phyloP scores from a whole-genome alignment of 768 basidiomycete genomes.

The Glaciozyma martinii region DNA sequence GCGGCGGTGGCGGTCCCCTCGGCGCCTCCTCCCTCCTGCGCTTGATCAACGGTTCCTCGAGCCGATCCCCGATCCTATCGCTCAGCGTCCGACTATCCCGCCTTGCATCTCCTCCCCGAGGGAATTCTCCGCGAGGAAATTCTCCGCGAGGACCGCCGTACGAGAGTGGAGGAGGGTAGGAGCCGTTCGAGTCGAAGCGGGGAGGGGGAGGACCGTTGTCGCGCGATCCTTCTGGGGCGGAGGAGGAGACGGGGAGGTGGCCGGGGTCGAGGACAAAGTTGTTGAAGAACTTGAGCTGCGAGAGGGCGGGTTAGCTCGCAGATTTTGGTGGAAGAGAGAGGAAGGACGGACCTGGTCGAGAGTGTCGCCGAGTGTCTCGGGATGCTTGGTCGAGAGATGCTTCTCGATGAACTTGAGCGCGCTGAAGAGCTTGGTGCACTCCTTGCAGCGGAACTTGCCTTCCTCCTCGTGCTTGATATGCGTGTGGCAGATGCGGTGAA shows the following conservation, averaged over 20 bases:
- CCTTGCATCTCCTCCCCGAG: not conserved
- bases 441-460: constrained; percentile 89
- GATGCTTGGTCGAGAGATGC: constrained; percentile 93
- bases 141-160: not conserved
- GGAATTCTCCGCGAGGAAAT: not conserved
- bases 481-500: constrained; percentile 66
- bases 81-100: not conserved
- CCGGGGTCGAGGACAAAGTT: constrained; percentile 95
- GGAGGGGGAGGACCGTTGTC: not conserved
- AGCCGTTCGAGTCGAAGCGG: not conserved
- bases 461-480: constrained; percentile 92
- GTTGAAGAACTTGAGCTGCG: constrained; percentile 69
- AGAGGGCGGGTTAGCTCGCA: not conserved
- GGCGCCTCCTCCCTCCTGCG: not conserved
- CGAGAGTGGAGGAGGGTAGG: constrained; percentile 12
- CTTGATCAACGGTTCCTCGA: constrained; percentile 3
- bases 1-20: constrained; percentile 22
- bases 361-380: constrained; percentile 55
- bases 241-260: constrained; percentile 54
- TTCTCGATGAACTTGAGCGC: constrained; percentile 95
- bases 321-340: not conserved
- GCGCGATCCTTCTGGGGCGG: constrained; percentile 15
- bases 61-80: constrained; percentile 7
- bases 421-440: constrained; percentile 92
- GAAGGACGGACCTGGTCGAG: constrained; percentile 65